Percentiles rank a stretch among this genome's conserved stretches.
phyloP scores from a whole-genome alignment of 306 rosid genomes.

The Lathyrus oleraceus region DNA sequence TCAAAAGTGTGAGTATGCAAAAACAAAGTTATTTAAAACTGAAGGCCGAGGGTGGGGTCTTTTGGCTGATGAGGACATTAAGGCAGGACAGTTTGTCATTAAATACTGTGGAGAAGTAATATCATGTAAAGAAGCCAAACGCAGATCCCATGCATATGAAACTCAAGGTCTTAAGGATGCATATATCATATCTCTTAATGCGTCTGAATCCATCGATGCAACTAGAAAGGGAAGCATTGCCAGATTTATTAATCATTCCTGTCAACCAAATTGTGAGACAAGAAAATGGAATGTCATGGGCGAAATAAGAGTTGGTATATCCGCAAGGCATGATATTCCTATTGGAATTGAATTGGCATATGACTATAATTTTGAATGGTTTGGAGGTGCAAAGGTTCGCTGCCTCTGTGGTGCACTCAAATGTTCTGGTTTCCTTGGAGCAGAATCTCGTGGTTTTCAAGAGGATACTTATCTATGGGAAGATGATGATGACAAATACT shows the following conservation, averaged over 20 bases:
- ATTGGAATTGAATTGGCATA: constrained; percentile 85
- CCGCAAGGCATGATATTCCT: constrained; percentile 80
- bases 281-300: constrained; percentile 97
- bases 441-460: constrained; percentile 96
- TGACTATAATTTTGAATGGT: constrained; percentile 97
- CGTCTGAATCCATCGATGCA: constrained; percentile 92
- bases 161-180: constrained; percentile 89
- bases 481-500: constrained; percentile 93
- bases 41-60: no score
- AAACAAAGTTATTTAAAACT: no score
- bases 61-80: no score
- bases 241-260: constrained; percentile 93
- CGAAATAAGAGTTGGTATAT: constrained; percentile 95
- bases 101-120: no score
- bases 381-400: constrained; percentile 93
- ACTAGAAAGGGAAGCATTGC: constrained; percentile 90
- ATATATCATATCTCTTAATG: constrained; percentile 83
- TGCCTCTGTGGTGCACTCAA: constrained; percentile 91
- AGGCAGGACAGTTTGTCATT: no score
- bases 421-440: constrained; percentile 96
- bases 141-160: constrained; percentile 84
- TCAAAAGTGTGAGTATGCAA: no score
- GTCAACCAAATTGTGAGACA: constrained; percentile 94
- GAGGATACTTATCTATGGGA: constrained; percentile 97
- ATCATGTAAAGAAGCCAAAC: constrained; percentile 93